phyloP scores from a whole-genome alignment of 371 early-diverging fungal species.

The Rhizopus microsporus region DNA sequence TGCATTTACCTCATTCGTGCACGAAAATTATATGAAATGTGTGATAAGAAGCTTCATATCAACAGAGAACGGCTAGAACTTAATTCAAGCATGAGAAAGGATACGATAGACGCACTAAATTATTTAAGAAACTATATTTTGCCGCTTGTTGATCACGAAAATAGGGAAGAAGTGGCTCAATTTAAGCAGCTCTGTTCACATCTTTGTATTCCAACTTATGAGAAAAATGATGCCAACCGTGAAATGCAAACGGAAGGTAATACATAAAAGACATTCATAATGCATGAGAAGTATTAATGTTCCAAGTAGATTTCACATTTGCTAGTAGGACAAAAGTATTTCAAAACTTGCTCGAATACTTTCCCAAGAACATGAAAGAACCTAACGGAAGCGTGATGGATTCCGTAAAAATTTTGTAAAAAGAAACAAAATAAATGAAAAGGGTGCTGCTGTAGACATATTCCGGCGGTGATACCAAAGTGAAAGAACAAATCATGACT shows the following conservation, averaged over 20 bases:
- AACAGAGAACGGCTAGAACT: constrained; percentile 9
- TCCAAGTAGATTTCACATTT: constrained; percentile 10
- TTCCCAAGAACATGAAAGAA: constrained; percentile 74
- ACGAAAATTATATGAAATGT: constrained; percentile 70
- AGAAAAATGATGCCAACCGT: background rate
- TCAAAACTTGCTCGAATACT: constrained; percentile 65
- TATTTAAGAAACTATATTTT: constrained; percentile 69
- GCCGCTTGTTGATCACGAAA: constrained; percentile 66
- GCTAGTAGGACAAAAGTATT: constrained; percentile 57
- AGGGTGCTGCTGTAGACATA: no score
- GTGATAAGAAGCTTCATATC: constrained; percentile 40
- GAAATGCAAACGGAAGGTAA: constrained; percentile 10
- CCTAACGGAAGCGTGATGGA: constrained; percentile 72
- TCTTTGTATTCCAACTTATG: constrained; percentile 44
- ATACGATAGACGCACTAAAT: constrained; percentile 56
- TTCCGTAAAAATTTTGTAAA: constrained; percentile 54
- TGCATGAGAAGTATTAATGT: background rate
- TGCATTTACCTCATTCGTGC: constrained; percentile 65
- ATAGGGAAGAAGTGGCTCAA: constrained; percentile 58
- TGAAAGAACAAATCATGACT: no score
- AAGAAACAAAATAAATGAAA: background rate
- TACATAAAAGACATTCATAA: background rate
- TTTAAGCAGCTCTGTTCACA: constrained; percentile 66
- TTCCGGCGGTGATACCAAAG: no score
- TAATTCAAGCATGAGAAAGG: background rate